Evolutionary conservation across 2,329 filamentous ascomycete species (phyloP).

Genomic region (Botrytis squamosa): DNA sequence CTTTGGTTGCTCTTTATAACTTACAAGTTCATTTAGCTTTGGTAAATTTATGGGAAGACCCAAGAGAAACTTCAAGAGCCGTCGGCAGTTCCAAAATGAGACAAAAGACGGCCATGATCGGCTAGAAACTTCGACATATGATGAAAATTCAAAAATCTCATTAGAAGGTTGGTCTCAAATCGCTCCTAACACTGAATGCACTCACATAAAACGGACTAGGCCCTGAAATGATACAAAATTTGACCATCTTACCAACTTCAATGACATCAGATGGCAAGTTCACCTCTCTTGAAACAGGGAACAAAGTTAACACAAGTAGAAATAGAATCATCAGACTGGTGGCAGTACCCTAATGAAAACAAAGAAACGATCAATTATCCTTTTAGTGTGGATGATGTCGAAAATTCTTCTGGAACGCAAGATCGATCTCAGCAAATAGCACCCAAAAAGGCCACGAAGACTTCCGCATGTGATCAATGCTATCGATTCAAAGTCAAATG

Average conservation of each 20-base stretch:
- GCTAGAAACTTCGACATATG: not conserved
- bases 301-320: not conserved
- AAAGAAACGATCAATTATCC: not conserved
- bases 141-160: not conserved
- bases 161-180: not conserved
- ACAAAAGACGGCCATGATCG: not conserved
- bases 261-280: not conserved
- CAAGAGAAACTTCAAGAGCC: not conserved
- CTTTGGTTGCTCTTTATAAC: not conserved
- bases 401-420: not conserved
- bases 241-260: not conserved
- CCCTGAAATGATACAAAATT: not conserved
- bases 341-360: not conserved
- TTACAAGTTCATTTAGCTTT: not conserved
- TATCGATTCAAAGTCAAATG: constrained; percentile 4
- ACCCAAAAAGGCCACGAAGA: not conserved
- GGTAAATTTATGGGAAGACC: constrained; percentile 3
- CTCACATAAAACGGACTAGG: not conserved
- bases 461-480: constrained; percentile 10
- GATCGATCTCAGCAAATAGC: not conserved
- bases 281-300: not conserved
- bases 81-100: not conserved
- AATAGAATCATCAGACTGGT: not conserved
- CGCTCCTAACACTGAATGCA: not conserved
- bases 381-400: not conserved